A percentile compares a stretch with the other conserved stretches of the same genome.
phyloP scores from a whole-genome alignment of 2,329 filamentous ascomycete species.

The Fusarium sp. region DNA sequence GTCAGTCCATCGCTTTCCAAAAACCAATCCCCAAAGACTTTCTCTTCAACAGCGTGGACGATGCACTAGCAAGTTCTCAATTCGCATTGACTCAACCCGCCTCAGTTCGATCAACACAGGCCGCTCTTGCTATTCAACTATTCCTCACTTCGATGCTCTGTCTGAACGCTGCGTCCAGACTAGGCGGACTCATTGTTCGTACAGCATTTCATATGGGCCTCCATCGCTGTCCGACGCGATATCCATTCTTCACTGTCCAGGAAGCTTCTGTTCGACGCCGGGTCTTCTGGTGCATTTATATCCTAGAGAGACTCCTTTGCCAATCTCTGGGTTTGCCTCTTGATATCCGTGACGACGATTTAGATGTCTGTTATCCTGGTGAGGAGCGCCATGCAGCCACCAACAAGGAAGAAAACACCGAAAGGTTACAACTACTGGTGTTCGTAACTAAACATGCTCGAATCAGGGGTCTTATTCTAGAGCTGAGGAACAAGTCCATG shows the following conservation, averaged over 20 bases:
- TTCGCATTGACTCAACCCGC: conserved; percentile 61
- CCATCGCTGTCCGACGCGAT: conserved; percentile 68
- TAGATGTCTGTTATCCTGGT: conserved; percentile 68
- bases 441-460: conserved; percentile 61
- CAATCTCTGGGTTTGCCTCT: conserved; percentile 68
- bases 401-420: conserved; percentile 30
- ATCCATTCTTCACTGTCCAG: conserved; percentile 60
- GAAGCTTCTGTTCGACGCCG: conserved; percentile 64
- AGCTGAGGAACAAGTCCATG: conserved; percentile 66
- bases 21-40: conserved; percentile 57
- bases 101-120: conserved; percentile 62
- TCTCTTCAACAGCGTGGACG: conserved; percentile 62
- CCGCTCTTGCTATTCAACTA: conserved; percentile 65
- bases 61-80: conserved; percentile 63
- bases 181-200: conserved; percentile 67
- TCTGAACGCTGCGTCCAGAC: conserved; percentile 67
- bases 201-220: conserved; percentile 69
- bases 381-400: conserved; percentile 58
- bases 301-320: conserved; percentile 66
- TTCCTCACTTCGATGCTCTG: conserved; percentile 68
- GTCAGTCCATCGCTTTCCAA: conserved; percentile 53
- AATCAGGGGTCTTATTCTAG: conserved; percentile 64
- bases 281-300: conserved; percentile 70
- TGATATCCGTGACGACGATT: conserved; percentile 67
- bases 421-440: conserved; percentile 54